Evolutionary conservation across 1,284 basidiomycete species (phyloP).

Genomic region (Ceratobasidium sp.): DNA sequence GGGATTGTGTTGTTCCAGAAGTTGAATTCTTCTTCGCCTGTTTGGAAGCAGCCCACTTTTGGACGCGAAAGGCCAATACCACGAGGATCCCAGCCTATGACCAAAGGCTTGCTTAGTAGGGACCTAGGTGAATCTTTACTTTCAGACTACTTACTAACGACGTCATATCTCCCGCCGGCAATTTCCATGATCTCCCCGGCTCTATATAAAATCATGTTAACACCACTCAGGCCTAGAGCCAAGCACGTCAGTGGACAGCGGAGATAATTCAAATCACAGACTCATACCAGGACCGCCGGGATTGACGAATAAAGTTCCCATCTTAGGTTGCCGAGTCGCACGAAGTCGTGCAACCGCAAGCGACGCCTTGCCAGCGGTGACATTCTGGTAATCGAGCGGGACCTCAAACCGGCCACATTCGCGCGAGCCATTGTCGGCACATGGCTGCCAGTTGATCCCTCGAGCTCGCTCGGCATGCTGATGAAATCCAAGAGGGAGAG

Average conservation of each 20-base stretch:
- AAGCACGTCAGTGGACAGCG: not conserved
- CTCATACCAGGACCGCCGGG: constrained; percentile 37
- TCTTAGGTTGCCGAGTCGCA: constrained; percentile 9
- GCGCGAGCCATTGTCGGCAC: constrained; percentile 9
- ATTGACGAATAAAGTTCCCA: constrained; percentile 45
- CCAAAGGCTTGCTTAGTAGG: not conserved
- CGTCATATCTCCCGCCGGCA: constrained; percentile 32
- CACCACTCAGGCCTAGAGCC: not conserved
- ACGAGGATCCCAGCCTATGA: constrained; percentile 42
- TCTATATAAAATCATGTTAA: not conserved
- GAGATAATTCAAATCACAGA: not conserved
- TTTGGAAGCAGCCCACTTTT: constrained; percentile 9
- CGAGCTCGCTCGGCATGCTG: not conserved
- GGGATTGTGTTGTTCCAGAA: constrained; percentile 22
- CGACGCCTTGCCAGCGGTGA: constrained; percentile 25
- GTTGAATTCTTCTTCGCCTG: not conserved
- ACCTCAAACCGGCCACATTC: constrained; percentile 42
- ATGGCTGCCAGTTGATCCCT: constrained; percentile 14
- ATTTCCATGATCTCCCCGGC: not conserved
- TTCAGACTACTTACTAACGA: constrained; percentile 15
- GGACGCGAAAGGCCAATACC: constrained; percentile 20
- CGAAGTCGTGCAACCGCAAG: constrained; percentile 21
- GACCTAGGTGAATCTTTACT: not conserved
- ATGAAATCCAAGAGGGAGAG: constrained; percentile 4
- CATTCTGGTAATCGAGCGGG: constrained; percentile 40